phyloP scores from a whole-genome alignment of 495 filamentous ascomycete species.

The Corynascus novoguineensis region DNA sequence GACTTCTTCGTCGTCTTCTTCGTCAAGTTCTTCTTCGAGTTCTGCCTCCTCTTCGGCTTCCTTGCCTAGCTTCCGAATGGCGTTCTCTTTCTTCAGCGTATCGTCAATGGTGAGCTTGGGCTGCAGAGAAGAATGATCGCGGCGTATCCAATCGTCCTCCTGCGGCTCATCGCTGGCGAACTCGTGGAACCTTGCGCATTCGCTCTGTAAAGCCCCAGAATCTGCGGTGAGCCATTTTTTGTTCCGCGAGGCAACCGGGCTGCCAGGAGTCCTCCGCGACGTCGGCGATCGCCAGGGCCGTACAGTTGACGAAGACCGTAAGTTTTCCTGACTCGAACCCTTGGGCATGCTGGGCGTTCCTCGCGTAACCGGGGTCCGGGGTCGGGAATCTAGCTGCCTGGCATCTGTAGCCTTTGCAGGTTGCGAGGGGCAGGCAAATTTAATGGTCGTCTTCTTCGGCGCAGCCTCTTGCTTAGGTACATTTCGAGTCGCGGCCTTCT shows the following conservation, averaged over 20 bases:
- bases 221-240: constrained; percentile 46
- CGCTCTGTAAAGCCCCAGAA: constrained; percentile 53
- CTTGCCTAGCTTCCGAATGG: constrained; percentile 77
- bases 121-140: constrained; percentile 51
- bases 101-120: constrained; percentile 79
- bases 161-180: constrained; percentile 77
- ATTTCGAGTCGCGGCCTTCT: too few relatives aligned
- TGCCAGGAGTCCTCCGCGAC: constrained; percentile 31
- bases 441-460: constrained; percentile 42
- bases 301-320: constrained; percentile 41
- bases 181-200: constrained; percentile 81
- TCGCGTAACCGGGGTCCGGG: constrained; percentile 18
- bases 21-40: constrained; percentile 62
- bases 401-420: constrained; percentile 7
- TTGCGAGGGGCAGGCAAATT: constrained; percentile 44
- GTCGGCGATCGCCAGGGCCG: constrained; percentile 48
- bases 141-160: constrained; percentile 81
- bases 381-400: constrained; percentile 13
- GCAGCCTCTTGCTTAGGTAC: too few relatives aligned
- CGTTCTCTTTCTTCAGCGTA: constrained; percentile 83
- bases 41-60: constrained; percentile 85
- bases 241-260: constrained; percentile 29
- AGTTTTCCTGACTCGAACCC: constrained; percentile 33
- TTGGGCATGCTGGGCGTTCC: constrained; percentile 23
- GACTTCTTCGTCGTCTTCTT: constrained; percentile 51